These are phyloP conservation scores for Glaciozyma martinii DNA, from an alignment of 768 basidiomycete genomes.

Conservation along the genomic window DNA sequence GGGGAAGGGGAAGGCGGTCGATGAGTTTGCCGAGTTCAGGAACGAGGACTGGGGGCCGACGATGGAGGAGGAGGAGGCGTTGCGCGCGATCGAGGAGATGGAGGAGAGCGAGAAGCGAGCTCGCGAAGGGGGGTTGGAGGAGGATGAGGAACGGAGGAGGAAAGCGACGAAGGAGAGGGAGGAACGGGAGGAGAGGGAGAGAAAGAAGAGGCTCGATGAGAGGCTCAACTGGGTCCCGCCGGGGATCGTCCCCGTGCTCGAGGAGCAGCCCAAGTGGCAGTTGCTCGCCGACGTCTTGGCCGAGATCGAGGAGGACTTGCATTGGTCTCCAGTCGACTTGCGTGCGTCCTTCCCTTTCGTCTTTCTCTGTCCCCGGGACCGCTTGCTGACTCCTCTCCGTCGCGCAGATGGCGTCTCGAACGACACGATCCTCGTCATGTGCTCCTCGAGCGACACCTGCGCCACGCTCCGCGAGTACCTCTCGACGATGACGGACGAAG, in stretches of 20 bases:
- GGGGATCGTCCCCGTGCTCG: slow-evolving; percentile 73
- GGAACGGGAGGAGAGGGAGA: neutral
- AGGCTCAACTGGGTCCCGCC: slow-evolving; percentile 55
- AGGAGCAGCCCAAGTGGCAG: slow-evolving; percentile 92
- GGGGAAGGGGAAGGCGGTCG: slow-evolving; percentile 49
- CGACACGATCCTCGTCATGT: slow-evolving; percentile 77
- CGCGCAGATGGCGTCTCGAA: slow-evolving; percentile 26
- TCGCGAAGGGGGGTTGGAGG: no score
- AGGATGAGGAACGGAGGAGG: slow-evolving; percentile 1
- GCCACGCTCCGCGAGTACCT: slow-evolving; percentile 71
- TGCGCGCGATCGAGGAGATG: slow-evolving; percentile 18
- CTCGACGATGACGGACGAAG: slow-evolving; percentile 42
- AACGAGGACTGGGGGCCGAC: slow-evolving; percentile 24
- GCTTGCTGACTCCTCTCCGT: slow-evolving; percentile 27
- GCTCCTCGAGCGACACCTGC: slow-evolving; percentile 66
- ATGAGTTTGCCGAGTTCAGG: slow-evolving; percentile 21
- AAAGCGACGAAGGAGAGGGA: slow-evolving; percentile 7
- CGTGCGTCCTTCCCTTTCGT: neutral
- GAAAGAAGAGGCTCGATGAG: neutral
- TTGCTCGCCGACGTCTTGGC: slow-evolving; percentile 72
- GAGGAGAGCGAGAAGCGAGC: neutral
- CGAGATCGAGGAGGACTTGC: slow-evolving; percentile 79
- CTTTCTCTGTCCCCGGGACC: neutral
- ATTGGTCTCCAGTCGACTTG: slow-evolving; percentile 27
- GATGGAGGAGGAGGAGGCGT: slow-evolving; percentile 23